These are phyloP conservation scores for Vaccinium vitisidaea DNA, from an alignment of 148 eudicot genomes.

Conservation along the genomic window DNA sequence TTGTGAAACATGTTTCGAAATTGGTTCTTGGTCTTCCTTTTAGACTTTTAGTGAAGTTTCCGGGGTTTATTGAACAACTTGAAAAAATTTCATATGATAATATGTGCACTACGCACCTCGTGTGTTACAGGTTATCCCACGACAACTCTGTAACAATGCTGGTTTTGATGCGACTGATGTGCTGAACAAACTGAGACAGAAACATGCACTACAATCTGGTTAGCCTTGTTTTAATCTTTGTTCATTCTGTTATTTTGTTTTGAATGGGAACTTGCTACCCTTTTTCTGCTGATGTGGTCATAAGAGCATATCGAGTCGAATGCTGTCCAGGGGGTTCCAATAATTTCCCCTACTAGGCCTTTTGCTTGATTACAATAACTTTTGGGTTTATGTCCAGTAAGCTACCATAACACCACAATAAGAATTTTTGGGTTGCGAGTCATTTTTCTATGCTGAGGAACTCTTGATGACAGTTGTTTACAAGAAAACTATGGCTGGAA, in stretches of 20 bases:
- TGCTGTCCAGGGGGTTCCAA: background rate
- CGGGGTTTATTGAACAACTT: background rate
- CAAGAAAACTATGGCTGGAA: background rate
- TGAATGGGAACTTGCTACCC: background rate
- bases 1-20: background rate
- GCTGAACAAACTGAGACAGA: constrained; percentile 91
- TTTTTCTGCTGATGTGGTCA: background rate
- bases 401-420: background rate
- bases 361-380: constrained; percentile 2
- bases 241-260: background rate
- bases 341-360: background rate
- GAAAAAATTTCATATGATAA: background rate
- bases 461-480: background rate
- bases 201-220: constrained; percentile 94
- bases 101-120: constrained; percentile 1
- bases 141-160: constrained; percentile 98
- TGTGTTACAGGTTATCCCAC: constrained; percentile 76
- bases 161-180: constrained; percentile 99
- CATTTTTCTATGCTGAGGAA: background rate
- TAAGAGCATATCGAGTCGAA: background rate
- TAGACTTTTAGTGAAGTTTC: background rate
- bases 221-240: background rate
- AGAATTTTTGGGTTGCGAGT: background rate
- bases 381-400: background rate
- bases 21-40: background rate